Evolutionary conservation across 257 asterid species (phyloP).

Genomic region (Plantago ovata): DNA sequence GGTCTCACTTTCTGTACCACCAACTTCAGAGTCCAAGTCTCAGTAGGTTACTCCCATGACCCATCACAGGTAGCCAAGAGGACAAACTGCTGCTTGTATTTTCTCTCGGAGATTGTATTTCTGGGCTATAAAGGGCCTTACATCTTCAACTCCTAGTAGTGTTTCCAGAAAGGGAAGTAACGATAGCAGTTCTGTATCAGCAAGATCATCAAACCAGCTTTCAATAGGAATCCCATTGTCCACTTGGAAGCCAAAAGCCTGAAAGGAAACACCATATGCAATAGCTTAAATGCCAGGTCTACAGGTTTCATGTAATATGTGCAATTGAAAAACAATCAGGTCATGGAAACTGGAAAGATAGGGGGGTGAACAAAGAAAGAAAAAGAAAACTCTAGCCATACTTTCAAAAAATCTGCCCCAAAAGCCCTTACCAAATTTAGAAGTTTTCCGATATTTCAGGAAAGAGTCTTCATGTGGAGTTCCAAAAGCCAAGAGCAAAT

Average conservation of each 20-base stretch:
- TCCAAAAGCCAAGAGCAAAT: too few relatives aligned
- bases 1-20: neutral
- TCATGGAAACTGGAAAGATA: too few relatives aligned
- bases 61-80: conserved; percentile 27
- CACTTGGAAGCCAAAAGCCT: conserved; percentile 99
- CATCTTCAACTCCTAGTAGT: conserved; percentile 73
- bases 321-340: neutral
- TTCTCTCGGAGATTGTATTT: conserved; percentile 71
- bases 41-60: neutral
- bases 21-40: neutral
- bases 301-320: neutral
- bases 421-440: too few relatives aligned
- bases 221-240: conserved; percentile 97
- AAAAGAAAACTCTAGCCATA: too few relatives aligned
- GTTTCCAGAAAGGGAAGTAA: conserved; percentile 88
- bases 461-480: too few relatives aligned
- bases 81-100: conserved; percentile 72
- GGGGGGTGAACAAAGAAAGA: too few relatives aligned
- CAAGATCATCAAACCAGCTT: conserved; percentile 90
- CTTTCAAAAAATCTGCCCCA: too few relatives aligned
- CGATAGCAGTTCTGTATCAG: conserved; percentile 58
- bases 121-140: conserved; percentile 67
- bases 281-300: neutral
- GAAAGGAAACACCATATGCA: conserved; percentile 14
- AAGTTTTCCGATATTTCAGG: too few relatives aligned